Evolutionary conservation across 768 basidiomycete species (phyloP).

Genomic region (Filobasidium wieringae): DNA sequence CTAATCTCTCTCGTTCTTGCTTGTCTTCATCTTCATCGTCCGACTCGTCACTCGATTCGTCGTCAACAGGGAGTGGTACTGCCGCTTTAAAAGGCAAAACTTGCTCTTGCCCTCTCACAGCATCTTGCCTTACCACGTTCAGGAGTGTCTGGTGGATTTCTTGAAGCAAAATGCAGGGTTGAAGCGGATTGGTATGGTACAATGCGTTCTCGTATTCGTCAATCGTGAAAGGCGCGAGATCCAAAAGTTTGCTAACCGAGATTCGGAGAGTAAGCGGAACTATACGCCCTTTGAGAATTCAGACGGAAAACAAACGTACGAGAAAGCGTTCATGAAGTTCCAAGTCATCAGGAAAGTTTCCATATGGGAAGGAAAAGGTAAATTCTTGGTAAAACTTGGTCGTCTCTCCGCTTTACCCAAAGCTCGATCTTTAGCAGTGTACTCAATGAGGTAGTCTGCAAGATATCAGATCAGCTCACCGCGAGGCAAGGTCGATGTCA

Average conservation of each 20-base stretch:
- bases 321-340: slow-evolving; percentile 89
- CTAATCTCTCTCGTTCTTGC: slow-evolving; percentile 26
- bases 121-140: slow-evolving; percentile 66
- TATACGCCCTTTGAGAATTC: slow-evolving; percentile 25
- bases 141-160: slow-evolving; percentile 84
- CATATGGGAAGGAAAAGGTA: slow-evolving; percentile 44
- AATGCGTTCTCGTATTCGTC: slow-evolving; percentile 86
- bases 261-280: background rate
- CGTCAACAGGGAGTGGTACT: background rate
- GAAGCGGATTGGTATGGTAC: slow-evolving; percentile 58
- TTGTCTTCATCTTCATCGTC: slow-evolving; percentile 32
- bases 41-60: background rate
- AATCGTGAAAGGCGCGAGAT: slow-evolving; percentile 74
- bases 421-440: slow-evolving; percentile 18
- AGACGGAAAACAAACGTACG: slow-evolving; percentile 44
- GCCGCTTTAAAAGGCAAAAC: slow-evolving; percentile 12
- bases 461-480: background rate
- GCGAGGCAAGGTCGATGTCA: no score
- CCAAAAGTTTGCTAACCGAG: slow-evolving; percentile 62
- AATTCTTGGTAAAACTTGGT: slow-evolving; percentile 20
- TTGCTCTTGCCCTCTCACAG: background rate
- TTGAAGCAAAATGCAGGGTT: slow-evolving; percentile 60
- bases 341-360: slow-evolving; percentile 81
- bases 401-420: slow-evolving; percentile 18
- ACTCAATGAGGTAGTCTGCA: slow-evolving; percentile 33